Evolutionary conservation across 1,139 yeast species (phyloP).

Genomic region (Pichia sp.): DNA sequence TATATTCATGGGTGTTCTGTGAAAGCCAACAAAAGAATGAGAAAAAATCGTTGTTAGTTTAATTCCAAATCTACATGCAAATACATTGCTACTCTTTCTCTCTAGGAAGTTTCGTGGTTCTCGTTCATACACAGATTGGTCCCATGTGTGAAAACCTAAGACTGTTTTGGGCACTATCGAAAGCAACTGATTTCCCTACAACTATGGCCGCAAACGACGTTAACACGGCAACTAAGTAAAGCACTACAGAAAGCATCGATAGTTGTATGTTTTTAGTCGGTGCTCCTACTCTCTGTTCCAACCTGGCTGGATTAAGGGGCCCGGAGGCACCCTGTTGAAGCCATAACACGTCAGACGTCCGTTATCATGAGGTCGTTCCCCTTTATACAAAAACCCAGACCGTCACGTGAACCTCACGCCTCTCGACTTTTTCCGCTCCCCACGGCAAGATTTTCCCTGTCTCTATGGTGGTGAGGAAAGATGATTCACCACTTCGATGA

Average conservation of each 20-base stretch:
- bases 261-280: neutral
- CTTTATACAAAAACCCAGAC: neutral
- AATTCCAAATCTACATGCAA: no score
- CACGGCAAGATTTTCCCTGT: neutral
- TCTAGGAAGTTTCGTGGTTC: no score
- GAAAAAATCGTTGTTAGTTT: no score
- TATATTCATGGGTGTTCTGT: constrained; percentile 3
- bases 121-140: constrained; percentile 10
- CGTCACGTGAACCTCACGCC: neutral
- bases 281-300: no score
- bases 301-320: no score
- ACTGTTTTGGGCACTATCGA: neutral
- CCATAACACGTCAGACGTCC: no score
- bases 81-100: no score
- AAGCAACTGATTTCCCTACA: neutral
- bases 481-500: neutral
- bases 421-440: neutral
- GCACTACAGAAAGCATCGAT: neutral
- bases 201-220: neutral
- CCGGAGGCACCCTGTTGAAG: no score
- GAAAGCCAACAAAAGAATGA: neutral
- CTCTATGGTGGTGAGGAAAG: neutral
- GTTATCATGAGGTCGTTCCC: no score
- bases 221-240: neutral
- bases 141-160: constrained; percentile 2